A percentile compares a stretch with the other conserved stretches of the same genome.
These are phyloP conservation scores for Colletotrichum siamense DNA, from an alignment of 2,329 filamentous ascomycete species.

Conservation along the genomic window DNA sequence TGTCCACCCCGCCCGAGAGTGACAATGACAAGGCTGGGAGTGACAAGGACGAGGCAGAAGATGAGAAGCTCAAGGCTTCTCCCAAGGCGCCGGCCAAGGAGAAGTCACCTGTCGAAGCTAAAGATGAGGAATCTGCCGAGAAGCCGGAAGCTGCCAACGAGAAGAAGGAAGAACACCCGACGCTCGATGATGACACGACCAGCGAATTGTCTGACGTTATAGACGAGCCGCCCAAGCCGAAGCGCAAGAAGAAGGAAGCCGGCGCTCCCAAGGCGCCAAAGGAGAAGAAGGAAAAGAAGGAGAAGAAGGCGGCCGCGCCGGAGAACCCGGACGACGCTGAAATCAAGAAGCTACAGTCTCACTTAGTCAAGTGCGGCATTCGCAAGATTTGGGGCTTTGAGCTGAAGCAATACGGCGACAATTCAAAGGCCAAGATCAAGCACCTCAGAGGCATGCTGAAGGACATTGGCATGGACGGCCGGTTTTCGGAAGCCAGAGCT, in stretches of 20 bases:
- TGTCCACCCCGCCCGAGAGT: constrained; percentile 5
- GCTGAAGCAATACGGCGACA: constrained; percentile 74
- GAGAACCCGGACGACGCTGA: constrained; percentile 77
- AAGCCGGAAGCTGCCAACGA: constrained; percentile 10
- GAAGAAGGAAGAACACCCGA: background rate
- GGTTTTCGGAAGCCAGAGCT: constrained; percentile 85
- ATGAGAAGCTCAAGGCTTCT: constrained; percentile 19
- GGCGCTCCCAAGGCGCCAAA: constrained; percentile 32
- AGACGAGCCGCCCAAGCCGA: constrained; percentile 71
- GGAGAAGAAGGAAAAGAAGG: constrained; percentile 13
- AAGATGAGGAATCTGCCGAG: background rate
- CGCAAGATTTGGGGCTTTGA: constrained; percentile 91
- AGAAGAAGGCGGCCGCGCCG: constrained; percentile 38
- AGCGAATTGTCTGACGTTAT: constrained; percentile 75
- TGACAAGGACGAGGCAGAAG: constrained; percentile 18
- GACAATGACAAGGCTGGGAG: constrained; percentile 26
- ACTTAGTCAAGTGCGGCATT: constrained; percentile 88
- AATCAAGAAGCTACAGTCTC: constrained; percentile 86
- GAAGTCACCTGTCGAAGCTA: background rate
- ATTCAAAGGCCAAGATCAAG: constrained; percentile 78
- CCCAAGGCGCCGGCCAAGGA: background rate
- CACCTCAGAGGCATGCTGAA: constrained; percentile 81
- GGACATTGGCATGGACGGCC: constrained; percentile 86
- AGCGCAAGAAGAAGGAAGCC: constrained; percentile 58
- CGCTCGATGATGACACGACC: constrained; percentile 9